These are phyloP conservation scores for Hemisphaericaspora subhashii DNA, from an alignment of 1,139 yeast species.

Conservation along the genomic window DNA sequence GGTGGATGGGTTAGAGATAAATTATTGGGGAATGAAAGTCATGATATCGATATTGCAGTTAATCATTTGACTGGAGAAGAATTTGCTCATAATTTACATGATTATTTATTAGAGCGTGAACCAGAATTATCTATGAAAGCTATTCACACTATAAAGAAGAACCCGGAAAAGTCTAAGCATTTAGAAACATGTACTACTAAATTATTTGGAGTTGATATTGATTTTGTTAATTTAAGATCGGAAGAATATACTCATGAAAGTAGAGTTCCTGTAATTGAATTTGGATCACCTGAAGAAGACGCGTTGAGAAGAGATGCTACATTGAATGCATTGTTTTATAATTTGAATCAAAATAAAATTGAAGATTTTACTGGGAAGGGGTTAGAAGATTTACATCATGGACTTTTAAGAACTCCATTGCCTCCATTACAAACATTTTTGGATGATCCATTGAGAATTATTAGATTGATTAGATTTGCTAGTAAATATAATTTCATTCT, in stretches of 20 bases:
- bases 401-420: constrained; percentile 83
- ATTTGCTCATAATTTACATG: constrained; percentile 68
- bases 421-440: constrained; percentile 80
- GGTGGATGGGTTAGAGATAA: constrained; percentile 99
- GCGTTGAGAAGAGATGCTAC: constrained; percentile 95
- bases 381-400: constrained; percentile 62
- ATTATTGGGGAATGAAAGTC: constrained; percentile 71
- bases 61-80: constrained; percentile 82
- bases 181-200: constrained; percentile 94
- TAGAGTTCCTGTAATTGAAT: constrained; percentile 72
- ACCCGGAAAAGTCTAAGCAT: constrained; percentile 95
- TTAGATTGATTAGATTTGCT: constrained; percentile 84
- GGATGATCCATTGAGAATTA: constrained; percentile 90
- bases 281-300: constrained; percentile 91
- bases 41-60: constrained; percentile 91
- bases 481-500: constrained; percentile 70
- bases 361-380: constrained; percentile 88
- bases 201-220: constrained; percentile 77
- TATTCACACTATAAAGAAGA: constrained; percentile 81
- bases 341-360: constrained; percentile 61
- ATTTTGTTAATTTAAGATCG: constrained; percentile 86
- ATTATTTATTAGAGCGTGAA: constrained; percentile 47
- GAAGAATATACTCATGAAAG: constrained; percentile 83
- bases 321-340: constrained; percentile 84
- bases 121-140: constrained; percentile 46